phyloP scores from a whole-genome alignment of 306 rosid species.

The Dryas drummondii region DNA sequence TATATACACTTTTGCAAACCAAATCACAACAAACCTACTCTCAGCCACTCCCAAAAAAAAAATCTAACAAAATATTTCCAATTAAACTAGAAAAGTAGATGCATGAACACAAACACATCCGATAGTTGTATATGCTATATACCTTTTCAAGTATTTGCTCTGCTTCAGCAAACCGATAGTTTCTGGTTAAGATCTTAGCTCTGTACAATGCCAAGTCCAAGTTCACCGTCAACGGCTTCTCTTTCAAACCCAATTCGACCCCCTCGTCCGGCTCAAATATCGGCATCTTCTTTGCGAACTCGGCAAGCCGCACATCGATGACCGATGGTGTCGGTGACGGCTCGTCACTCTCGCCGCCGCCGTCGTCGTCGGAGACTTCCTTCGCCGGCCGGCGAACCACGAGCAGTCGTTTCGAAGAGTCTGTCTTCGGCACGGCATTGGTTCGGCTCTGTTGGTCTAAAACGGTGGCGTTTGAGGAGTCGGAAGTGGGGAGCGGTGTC shows the following conservation, averaged over 20 bases:
- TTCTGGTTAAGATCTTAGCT: constrained; percentile 67
- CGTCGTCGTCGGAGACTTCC: constrained; percentile 41
- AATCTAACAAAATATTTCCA: background rate
- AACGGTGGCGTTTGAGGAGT: constrained; percentile 11
- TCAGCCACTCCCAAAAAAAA: constrained; percentile 23
- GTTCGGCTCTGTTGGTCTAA: background rate
- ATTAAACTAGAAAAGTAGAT: background rate
- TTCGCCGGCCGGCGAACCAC: constrained; percentile 81
- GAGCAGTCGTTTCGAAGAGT: constrained; percentile 34
- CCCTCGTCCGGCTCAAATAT: constrained; percentile 68
- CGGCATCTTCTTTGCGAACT: constrained; percentile 78
- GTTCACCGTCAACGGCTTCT: constrained; percentile 67
- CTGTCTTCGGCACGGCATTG: constrained; percentile 16
- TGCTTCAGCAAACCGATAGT: constrained; percentile 56
- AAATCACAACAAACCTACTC: constrained; percentile 3
- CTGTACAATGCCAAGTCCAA: constrained; percentile 80
- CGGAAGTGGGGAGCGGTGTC: constrained; percentile 17
- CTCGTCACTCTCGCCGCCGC: constrained; percentile 26
- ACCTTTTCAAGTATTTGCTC: constrained; percentile 65
- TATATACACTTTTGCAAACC: constrained; percentile 53
- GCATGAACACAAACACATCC: background rate
- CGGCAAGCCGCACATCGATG: constrained; percentile 51
- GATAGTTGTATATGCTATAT: background rate
- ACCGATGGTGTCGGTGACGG: constrained; percentile 28
- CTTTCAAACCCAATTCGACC: constrained; percentile 38